These are phyloP conservation scores for Aspergillus caelatus DNA, from an alignment of 2,329 filamentous ascomycete genomes.

Conservation along the genomic window DNA sequence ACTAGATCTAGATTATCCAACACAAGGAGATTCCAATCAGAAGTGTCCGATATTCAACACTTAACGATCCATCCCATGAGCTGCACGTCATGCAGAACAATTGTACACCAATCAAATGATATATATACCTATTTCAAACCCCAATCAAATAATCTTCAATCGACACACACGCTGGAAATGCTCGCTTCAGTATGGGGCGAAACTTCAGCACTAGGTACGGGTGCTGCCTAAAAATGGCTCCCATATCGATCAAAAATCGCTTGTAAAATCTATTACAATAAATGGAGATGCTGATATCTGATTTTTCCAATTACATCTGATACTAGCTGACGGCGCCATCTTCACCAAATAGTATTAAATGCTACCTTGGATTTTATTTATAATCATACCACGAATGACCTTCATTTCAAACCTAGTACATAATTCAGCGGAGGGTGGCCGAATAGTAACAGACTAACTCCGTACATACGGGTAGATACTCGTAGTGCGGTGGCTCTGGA, in stretches of 20 bases:
- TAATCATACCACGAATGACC: too few relatives aligned
- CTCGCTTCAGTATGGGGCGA: neutral
- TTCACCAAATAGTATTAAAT: too few relatives aligned
- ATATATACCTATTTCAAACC: neutral
- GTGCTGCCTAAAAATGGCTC: too few relatives aligned
- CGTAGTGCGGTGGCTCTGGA: constrained; percentile 4
- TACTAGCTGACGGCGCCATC: too few relatives aligned
- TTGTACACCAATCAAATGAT: neutral
- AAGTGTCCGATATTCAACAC: neutral
- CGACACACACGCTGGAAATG: neutral
- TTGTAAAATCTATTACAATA: too few relatives aligned
- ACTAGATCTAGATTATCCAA: neutral
- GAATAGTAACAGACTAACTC: neutral
- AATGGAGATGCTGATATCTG: too few relatives aligned
- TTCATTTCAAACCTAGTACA: neutral
- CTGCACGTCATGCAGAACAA: neutral
- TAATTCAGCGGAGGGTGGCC: neutral
- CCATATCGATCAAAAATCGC: too few relatives aligned
- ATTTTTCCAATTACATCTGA: too few relatives aligned
- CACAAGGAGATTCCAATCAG: neutral
- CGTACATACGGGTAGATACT: too few relatives aligned
- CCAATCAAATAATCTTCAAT: neutral
- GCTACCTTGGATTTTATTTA: too few relatives aligned
- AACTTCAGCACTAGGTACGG: too few relatives aligned
- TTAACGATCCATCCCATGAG: neutral